A percentile compares a stretch with the other conserved stretches of the same genome.
phyloP scores from a whole-genome alignment of 331 rosid species.

The Malus hybrid region DNA sequence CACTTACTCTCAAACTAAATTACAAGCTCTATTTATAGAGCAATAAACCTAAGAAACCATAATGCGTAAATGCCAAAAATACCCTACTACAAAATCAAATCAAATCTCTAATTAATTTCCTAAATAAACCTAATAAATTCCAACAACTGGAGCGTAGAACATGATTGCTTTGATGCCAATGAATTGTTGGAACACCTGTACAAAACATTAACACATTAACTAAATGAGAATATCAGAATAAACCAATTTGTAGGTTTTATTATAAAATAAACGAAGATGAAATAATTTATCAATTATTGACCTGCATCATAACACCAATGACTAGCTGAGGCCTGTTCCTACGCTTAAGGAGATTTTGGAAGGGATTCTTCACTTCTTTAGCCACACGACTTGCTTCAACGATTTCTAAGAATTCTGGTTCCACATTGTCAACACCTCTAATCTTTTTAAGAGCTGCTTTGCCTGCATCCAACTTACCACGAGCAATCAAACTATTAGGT shows the following conservation, averaged over 20 bases:
- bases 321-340: conserved; percentile 47
- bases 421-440: conserved; percentile 47
- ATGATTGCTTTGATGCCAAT: conserved; percentile 24
- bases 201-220: background rate
- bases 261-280: background rate
- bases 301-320: conserved; percentile 37
- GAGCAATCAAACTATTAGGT: conserved; percentile 62
- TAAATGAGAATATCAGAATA: too few relatives aligned
- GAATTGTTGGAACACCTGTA: conserved; percentile 23
- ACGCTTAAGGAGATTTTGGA: conserved; percentile 42
- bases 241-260: too few relatives aligned
- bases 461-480: conserved; percentile 50
- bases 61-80: too few relatives aligned
- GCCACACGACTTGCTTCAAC: conserved; percentile 52
- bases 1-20: too few relatives aligned
- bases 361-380: conserved; percentile 44
- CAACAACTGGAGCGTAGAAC: conserved; percentile 35
- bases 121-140: too few relatives aligned
- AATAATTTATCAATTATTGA: background rate
- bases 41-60: too few relatives aligned
- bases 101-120: too few relatives aligned
- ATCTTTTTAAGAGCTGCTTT: conserved; percentile 44
- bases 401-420: conserved; percentile 49
- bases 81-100: too few relatives aligned
- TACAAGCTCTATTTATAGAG: too few relatives aligned